These are phyloP conservation scores for Fraxinus anomala DNA, from an alignment of 257 asterid species.

Conservation along the genomic window DNA sequence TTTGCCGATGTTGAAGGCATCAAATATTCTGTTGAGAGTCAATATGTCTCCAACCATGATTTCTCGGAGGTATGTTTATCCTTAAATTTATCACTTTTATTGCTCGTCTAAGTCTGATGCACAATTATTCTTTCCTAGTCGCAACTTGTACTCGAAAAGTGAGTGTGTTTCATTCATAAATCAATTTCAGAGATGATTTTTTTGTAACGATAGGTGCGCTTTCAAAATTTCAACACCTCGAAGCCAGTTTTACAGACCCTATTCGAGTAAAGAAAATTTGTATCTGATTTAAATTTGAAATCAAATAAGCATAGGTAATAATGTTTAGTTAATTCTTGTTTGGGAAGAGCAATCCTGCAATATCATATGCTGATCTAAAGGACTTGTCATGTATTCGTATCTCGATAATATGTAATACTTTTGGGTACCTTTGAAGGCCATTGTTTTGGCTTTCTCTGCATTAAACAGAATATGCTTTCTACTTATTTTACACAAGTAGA, in stretches of 20 bases:
- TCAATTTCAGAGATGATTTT: neutral
- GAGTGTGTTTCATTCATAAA: neutral
- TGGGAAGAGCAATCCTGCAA: neutral
- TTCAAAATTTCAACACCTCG: neutral
- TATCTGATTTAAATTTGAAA: neutral
- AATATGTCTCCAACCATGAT: slow-evolving; percentile 71
- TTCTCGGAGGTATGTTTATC: slow-evolving; percentile 64
- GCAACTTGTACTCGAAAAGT: neutral
- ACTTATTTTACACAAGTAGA: neutral
- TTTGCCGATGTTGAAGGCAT: slow-evolving; percentile 67
- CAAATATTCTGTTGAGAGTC: slow-evolving; percentile 62
- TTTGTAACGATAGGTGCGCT: neutral
- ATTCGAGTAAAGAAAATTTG: neutral
- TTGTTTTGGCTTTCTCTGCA: neutral
- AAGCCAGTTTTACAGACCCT: neutral
- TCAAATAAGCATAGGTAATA: neutral
- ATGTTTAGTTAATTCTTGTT: neutral
- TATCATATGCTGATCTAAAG: neutral
- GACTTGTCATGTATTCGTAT: neutral
- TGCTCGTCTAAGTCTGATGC: neutral
- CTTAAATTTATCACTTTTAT: neutral
- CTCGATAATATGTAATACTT: neutral
- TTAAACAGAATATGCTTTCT: neutral
- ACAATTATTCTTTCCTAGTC: neutral
- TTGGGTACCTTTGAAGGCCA: neutral